A percentile compares a stretch with the other conserved stretches of the same genome.
Conservation (phyloP, 2,329 filamentous ascomycete species). For the Arthrinium phaeospermum region DNA sequence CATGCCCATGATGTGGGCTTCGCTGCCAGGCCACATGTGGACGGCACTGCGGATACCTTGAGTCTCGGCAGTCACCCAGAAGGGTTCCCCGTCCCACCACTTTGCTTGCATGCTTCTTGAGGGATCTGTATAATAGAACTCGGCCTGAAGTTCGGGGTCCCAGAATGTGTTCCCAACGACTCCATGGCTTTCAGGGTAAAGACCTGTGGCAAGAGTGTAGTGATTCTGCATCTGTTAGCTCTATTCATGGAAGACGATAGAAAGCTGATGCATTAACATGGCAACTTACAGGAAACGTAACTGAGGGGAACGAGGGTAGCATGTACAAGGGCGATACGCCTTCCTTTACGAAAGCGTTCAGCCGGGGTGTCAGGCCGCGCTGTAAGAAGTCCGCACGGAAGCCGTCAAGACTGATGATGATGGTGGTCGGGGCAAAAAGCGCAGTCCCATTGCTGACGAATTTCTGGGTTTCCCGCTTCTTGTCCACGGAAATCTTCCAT, state of each 20-base stretch:
- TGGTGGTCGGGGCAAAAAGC: slow-evolving; percentile 87
- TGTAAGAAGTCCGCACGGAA: slow-evolving; percentile 94
- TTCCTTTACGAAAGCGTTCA: slow-evolving; percentile 78
- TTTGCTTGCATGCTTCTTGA: slow-evolving; percentile 77
- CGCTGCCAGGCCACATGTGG: slow-evolving; percentile 98
- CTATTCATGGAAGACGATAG: neutral
- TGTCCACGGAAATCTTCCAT: slow-evolving; percentile 62
- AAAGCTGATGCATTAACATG: too few species aligned
- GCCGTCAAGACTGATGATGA: slow-evolving; percentile 92
- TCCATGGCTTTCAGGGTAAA: slow-evolving; percentile 92
- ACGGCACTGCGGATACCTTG: slow-evolving; percentile 80
- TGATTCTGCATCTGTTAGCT: slow-evolving; percentile 63
- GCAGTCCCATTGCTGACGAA: slow-evolving; percentile 82
- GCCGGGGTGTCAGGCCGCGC: slow-evolving; percentile 79
- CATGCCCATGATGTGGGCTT: slow-evolving; percentile 78
- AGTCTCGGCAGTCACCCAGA: slow-evolving; percentile 92
- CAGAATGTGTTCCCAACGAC: slow-evolving; percentile 95
- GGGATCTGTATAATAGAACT: slow-evolving; percentile 89
- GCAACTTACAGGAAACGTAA: slow-evolving; percentile 76
- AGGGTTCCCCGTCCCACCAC: slow-evolving; percentile 94
- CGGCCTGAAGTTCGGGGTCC: slow-evolving; percentile 76
- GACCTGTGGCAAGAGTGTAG: slow-evolving; percentile 88
- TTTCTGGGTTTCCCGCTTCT: slow-evolving; percentile 42
- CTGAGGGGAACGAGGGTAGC: slow-evolving; percentile 91
- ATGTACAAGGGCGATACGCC: slow-evolving; percentile 93